These are phyloP conservation scores for Huntiella bhutanensis DNA, from an alignment of 2,329 filamentous ascomycete genomes.

Conservation along the genomic window DNA sequence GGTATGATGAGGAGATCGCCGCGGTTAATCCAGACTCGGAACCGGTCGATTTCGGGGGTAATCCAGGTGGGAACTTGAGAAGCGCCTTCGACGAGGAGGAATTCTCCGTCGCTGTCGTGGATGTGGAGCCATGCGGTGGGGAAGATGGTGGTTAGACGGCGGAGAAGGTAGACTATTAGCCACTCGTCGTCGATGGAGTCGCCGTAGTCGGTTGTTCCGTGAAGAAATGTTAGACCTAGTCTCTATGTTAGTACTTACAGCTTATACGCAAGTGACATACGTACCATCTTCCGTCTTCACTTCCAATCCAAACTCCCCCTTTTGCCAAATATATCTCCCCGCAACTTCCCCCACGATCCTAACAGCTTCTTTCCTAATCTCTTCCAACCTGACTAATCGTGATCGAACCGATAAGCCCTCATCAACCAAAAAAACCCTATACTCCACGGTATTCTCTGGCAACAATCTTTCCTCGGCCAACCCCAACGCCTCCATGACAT, in stretches of 20 bases:
- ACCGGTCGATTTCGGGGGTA: slow-evolving; percentile 72
- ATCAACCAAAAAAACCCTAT: slow-evolving; percentile 57
- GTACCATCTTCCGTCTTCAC: slow-evolving; percentile 39
- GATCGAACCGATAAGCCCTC: slow-evolving; percentile 32
- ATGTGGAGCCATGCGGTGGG: slow-evolving; percentile 64
- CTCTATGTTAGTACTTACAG: neutral
- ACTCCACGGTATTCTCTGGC: slow-evolving; percentile 73
- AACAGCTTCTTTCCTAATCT: slow-evolving; percentile 49
- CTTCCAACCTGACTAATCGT: slow-evolving; percentile 46
- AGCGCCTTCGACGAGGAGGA: slow-evolving; percentile 84
- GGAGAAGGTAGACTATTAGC: slow-evolving; percentile 79
- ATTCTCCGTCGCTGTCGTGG: slow-evolving; percentile 81
- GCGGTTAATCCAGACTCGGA: slow-evolving; percentile 75
- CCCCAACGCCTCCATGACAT: neutral
- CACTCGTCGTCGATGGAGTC: slow-evolving; percentile 96
- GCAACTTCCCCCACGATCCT: slow-evolving; percentile 44
- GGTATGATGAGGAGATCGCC: slow-evolving; percentile 61
- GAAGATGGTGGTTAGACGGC: slow-evolving; percentile 58
- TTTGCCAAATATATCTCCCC: slow-evolving; percentile 90
- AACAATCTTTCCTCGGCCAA: slow-evolving; percentile 20
- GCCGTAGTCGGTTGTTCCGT: slow-evolving; percentile 68
- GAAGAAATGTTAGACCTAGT: slow-evolving; percentile 40
- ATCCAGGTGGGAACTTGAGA: slow-evolving; percentile 77
- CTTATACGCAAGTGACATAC: slow-evolving; percentile 11
- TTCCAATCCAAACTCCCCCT: slow-evolving; percentile 58